Percentiles rank a stretch among this genome's conserved stretches.
phyloP scores from a whole-genome alignment of 2,329 filamentous ascomycete genomes.

The Sporothrix phasma region DNA sequence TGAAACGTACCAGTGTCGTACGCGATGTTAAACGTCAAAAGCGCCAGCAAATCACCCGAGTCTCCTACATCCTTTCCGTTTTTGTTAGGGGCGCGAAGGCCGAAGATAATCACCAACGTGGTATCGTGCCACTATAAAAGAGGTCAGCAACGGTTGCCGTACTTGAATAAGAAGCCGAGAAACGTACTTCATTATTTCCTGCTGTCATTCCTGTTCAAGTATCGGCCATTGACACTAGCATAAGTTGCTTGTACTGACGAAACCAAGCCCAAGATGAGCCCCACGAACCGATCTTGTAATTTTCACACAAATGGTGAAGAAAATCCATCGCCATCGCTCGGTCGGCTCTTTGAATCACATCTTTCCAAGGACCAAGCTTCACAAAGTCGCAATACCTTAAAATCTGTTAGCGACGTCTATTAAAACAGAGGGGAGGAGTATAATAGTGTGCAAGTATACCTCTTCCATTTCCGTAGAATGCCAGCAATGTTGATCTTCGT shows the following conservation, averaged over 20 bases:
- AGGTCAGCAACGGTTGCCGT: background rate
- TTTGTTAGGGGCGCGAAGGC: background rate
- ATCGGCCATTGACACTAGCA: background rate
- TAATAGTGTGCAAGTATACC: slow-evolving; percentile 9
- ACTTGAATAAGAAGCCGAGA: background rate
- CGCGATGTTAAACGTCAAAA: background rate
- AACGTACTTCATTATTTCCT: background rate
- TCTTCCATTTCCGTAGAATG: slow-evolving; percentile 21
- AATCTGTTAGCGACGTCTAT: slow-evolving; percentile 11
- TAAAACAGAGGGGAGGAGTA: slow-evolving; percentile 1
- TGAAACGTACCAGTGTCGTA: background rate
- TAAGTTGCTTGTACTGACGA: slow-evolving; percentile 17
- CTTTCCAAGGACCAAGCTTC: slow-evolving; percentile 13
- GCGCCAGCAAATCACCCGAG: background rate
- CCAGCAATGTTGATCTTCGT: slow-evolving; percentile 21
- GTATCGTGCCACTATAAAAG: background rate
- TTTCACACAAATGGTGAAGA: slow-evolving; percentile 8
- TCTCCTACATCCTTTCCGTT: background rate
- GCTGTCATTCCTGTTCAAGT: background rate
- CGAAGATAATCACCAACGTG: background rate
- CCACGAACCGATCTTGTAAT: slow-evolving; percentile 16
- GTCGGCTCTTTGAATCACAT: slow-evolving; percentile 13
- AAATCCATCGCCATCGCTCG: slow-evolving; percentile 17
- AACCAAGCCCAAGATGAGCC: slow-evolving; percentile 15
- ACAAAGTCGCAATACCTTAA: slow-evolving; percentile 16